Percentiles rank a stretch among this genome's conserved stretches.
phyloP scores from a whole-genome alignment of 805 yeast genomes.

The Henningerozyma blattae region DNA sequence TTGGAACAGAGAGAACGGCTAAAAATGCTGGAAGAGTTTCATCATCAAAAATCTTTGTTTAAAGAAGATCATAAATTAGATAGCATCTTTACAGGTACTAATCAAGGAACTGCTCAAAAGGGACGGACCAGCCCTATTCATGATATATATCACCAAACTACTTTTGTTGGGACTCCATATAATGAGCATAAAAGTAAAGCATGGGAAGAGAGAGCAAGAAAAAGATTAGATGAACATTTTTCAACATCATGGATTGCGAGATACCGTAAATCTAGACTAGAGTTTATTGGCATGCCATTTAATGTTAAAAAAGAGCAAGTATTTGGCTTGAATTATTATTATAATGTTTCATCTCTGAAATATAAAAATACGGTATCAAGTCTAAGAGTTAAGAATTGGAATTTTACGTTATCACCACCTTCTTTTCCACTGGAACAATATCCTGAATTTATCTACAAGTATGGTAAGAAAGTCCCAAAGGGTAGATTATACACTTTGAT shows the following conservation, averaged over 20 bases:
- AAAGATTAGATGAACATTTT: conserved; percentile 22
- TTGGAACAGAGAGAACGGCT: conserved; percentile 44
- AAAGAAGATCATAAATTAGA: background rate
- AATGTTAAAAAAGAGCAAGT: conserved; percentile 8
- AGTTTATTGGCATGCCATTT: conserved; percentile 20
- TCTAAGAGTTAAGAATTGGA: conserved; percentile 13
- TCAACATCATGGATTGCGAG: conserved; percentile 31
- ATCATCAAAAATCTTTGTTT: conserved; percentile 6
- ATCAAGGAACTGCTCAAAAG: background rate
- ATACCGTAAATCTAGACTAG: conserved; percentile 19
- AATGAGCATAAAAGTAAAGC: background rate
- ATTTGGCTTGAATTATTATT: conserved; percentile 10
- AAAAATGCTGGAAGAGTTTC: conserved; percentile 25
- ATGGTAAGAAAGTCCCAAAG: conserved; percentile 43
- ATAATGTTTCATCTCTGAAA: conserved; percentile 11
- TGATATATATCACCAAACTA: background rate
- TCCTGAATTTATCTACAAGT: conserved; percentile 25
- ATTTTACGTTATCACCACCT: conserved; percentile 19
- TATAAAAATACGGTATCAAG: conserved; percentile 18
- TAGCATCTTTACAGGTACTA: background rate
- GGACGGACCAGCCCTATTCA: background rate
- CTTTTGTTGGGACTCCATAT: background rate
- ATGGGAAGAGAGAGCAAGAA: conserved; percentile 4
- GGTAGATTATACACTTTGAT: conserved; percentile 41
- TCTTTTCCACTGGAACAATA: conserved; percentile 19